phyloP scores from a whole-genome alignment of 148 eudicot genomes.

The Chenopodium berlandieri region DNA sequence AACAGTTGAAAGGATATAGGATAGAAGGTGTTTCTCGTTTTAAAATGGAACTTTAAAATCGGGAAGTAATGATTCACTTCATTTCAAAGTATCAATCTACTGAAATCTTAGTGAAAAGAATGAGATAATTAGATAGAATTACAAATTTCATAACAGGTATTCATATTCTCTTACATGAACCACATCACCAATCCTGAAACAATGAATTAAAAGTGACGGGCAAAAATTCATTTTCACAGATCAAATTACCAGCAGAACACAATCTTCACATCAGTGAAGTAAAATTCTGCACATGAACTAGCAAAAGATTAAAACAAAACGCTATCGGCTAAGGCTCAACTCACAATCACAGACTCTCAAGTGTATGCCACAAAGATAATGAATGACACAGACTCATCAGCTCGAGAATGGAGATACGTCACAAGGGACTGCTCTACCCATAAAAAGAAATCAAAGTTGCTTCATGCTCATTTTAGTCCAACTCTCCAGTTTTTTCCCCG shows the following conservation, averaged over 20 bases:
- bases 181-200: slow-evolving; percentile 3
- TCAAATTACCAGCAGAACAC: slow-evolving; percentile 13
- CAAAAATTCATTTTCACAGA: slow-evolving; percentile 17
- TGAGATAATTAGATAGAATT: neutral
- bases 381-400: slow-evolving; percentile 6
- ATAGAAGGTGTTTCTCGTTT: too few relatives aligned
- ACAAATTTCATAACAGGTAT: slow-evolving; percentile 12
- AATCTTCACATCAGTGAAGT: slow-evolving; percentile 18
- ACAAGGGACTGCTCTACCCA: slow-evolving; percentile 5
- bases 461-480: neutral
- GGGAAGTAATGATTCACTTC: neutral
- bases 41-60: too few relatives aligned
- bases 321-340: slow-evolving; percentile 5
- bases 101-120: neutral
- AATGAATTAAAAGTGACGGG: slow-evolving; percentile 16
- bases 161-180: slow-evolving; percentile 12
- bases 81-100: neutral
- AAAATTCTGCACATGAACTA: slow-evolving; percentile 23
- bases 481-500: neutral
- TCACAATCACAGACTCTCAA: slow-evolving; percentile 7
- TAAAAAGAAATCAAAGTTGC: neutral
- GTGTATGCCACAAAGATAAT: slow-evolving; percentile 14
- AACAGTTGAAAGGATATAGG: too few relatives aligned
- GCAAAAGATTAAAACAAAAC: slow-evolving; percentile 3
- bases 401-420: neutral